Evolutionary conservation across 139 green algal species (phyloP).

Genomic region (Chlamydomonas incerta): DNA sequence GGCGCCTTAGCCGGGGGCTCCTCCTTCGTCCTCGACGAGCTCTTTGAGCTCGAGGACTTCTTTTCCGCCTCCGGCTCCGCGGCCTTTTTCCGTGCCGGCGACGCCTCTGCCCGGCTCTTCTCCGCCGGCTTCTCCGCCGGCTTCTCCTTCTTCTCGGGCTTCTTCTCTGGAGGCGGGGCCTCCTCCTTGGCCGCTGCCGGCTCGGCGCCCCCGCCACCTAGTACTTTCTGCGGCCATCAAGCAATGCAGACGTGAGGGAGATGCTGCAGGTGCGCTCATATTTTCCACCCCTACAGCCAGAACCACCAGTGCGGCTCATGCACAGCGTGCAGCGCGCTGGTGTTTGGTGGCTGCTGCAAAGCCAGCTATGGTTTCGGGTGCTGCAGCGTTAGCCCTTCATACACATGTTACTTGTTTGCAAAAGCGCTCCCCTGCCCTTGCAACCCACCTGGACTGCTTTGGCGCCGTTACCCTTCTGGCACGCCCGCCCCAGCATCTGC

Average conservation of each 20-base stretch:
- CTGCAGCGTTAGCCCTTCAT: no score
- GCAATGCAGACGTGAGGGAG: no score
- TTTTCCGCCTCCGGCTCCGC: background rate
- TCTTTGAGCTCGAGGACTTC: background rate
- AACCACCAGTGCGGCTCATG: no score
- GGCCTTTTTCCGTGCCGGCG: conserved; percentile 12
- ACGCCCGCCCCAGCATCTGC: conserved; percentile 75
- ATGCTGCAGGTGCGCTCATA: no score
- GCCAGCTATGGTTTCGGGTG: no score
- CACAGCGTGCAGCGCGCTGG: no score
- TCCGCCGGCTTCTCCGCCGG: background rate
- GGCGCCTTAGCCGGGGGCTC: conserved; percentile 12
- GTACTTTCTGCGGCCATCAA: conserved; percentile 23
- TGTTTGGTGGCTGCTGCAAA: no score
- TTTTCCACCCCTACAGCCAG: no score
- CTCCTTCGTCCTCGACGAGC: conserved; percentile 3
- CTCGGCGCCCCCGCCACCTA: conserved; percentile 4
- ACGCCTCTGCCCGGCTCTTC: background rate
- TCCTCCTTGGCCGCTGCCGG: background rate
- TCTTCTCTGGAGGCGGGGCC: background rate
- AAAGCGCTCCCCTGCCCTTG: background rate
- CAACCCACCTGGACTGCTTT: conserved; percentile 59
- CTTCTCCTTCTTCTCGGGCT: conserved; percentile 3
- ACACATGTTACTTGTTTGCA: no score
- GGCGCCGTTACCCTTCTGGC: conserved; percentile 37